phyloP scores from a whole-genome alignment of 176 grass and related monocot genomes.

The Paspalum notatum region DNA sequence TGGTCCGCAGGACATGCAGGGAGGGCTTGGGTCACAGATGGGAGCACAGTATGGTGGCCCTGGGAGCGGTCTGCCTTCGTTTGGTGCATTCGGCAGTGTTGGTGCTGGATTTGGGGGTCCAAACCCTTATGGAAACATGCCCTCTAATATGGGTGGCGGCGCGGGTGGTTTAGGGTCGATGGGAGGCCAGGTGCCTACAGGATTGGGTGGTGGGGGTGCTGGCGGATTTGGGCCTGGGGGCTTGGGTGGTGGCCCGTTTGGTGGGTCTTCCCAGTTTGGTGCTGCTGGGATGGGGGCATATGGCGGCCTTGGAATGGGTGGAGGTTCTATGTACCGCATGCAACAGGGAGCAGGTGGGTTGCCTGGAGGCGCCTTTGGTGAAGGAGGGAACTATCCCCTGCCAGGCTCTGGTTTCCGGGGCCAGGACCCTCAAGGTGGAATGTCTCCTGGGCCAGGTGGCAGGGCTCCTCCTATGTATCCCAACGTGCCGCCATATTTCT shows the following conservation, averaged over 20 bases:
- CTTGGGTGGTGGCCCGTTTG: constrained; percentile 63
- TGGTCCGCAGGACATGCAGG: constrained; percentile 51
- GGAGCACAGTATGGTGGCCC: constrained; percentile 72
- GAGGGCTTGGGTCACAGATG: constrained; percentile 50
- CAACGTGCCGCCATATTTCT: constrained; percentile 86
- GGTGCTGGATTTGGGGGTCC: constrained; percentile 47
- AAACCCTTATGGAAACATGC: constrained; percentile 62
- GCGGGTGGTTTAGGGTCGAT: constrained; percentile 57
- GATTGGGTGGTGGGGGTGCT: constrained; percentile 47
- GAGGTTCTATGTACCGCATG: constrained; percentile 67
- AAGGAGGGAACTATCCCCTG: constrained; percentile 67
- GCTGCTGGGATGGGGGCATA: constrained; percentile 68
- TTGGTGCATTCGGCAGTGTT: constrained; percentile 50
- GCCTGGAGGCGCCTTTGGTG: constrained; percentile 59
- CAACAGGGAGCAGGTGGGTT: constrained; percentile 56
- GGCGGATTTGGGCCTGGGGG: constrained; percentile 52
- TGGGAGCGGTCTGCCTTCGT: constrained; percentile 56
- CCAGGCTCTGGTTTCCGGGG: constrained; percentile 60
- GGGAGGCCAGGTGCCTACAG: constrained; percentile 55
- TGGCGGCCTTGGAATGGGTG: constrained; percentile 62
- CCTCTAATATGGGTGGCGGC: constrained; percentile 59
- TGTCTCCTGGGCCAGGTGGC: constrained; percentile 66
- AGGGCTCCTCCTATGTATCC: constrained; percentile 68
- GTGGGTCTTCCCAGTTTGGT: constrained; percentile 65
- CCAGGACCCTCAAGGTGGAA: constrained; percentile 67